Conservation (phyloP, 1,284 basidiomycete genomes). For the Puccinia coronata region DNA sequence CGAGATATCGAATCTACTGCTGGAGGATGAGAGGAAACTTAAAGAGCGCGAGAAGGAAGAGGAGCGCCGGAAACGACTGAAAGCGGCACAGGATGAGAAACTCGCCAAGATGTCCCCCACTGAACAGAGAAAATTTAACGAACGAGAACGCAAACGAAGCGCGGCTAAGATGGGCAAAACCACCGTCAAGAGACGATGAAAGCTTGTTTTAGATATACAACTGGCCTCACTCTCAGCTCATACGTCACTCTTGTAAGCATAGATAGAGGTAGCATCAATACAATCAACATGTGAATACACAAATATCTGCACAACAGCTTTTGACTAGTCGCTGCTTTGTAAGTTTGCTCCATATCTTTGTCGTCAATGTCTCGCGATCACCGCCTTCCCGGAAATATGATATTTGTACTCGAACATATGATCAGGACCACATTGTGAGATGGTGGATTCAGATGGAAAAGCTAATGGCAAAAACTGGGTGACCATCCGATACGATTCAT, state of each 20-base stretch:
- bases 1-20: slow-evolving; percentile 15
- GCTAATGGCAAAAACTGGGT: too few species aligned
- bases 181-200: slow-evolving; percentile 36
- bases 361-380: background rate
- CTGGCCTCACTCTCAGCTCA: too few species aligned
- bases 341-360: background rate
- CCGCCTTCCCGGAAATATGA: background rate
- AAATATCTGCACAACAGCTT: too few species aligned
- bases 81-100: slow-evolving; percentile 43
- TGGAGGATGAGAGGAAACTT: slow-evolving; percentile 24
- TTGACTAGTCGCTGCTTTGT: background rate
- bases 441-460: too few species aligned
- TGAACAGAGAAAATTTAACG: slow-evolving; percentile 43
- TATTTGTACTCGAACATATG: background rate
- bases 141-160: slow-evolving; percentile 37
- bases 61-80: slow-evolving; percentile 38
- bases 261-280: background rate
- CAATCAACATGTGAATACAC: background rate
- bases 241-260: background rate
- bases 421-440: too few species aligned
- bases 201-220: background rate
- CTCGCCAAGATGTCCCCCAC: slow-evolving; percentile 35
- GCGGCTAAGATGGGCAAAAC: slow-evolving; percentile 47
- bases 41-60: slow-evolving; percentile 41
- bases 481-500: too few species aligned